Percentiles rank a stretch among this genome's conserved stretches.
phyloP scores from a whole-genome alignment of 2,329 filamentous ascomycete species.

The Cyphellophora europaea region DNA sequence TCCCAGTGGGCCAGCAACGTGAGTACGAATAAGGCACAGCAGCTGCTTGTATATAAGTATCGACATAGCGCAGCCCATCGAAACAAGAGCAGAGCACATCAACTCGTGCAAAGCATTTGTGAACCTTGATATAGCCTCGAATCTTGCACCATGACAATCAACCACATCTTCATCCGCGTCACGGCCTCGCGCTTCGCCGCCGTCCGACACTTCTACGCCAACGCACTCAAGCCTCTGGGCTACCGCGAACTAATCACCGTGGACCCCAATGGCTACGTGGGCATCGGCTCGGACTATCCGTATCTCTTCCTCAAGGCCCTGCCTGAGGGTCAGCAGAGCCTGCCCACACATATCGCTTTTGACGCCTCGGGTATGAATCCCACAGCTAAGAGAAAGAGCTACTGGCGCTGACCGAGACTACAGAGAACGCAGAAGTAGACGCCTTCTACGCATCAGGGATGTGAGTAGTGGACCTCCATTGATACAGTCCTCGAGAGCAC shows the following conservation, averaged over 20 bases:
- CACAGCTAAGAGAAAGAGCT: neutral
- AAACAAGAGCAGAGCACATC: too few relatives aligned
- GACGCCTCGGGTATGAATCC: neutral
- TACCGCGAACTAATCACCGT: neutral
- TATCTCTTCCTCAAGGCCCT: neutral
- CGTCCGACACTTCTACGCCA: neutral
- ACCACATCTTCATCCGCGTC: neutral
- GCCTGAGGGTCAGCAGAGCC: neutral
- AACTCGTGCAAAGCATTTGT: too few relatives aligned
- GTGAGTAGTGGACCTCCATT: too few relatives aligned
- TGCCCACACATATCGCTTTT: neutral
- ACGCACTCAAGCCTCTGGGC: neutral
- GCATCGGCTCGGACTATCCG: neutral
- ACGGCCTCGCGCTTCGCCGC: neutral
- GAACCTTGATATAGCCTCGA: too few relatives aligned
- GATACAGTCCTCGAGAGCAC: neutral
- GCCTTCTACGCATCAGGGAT: neutral
- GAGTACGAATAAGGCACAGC: too few relatives aligned
- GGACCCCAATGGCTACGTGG: neutral
- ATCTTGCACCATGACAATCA: neutral
- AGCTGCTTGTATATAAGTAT: too few relatives aligned
- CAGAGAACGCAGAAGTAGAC: neutral
- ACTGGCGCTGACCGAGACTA: neutral
- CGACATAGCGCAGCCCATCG: too few relatives aligned
- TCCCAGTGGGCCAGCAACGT: too few relatives aligned